Evolutionary conservation across 208 protist genomes (phyloP).

Genomic region (Acanthamoeba healyi): DNA sequence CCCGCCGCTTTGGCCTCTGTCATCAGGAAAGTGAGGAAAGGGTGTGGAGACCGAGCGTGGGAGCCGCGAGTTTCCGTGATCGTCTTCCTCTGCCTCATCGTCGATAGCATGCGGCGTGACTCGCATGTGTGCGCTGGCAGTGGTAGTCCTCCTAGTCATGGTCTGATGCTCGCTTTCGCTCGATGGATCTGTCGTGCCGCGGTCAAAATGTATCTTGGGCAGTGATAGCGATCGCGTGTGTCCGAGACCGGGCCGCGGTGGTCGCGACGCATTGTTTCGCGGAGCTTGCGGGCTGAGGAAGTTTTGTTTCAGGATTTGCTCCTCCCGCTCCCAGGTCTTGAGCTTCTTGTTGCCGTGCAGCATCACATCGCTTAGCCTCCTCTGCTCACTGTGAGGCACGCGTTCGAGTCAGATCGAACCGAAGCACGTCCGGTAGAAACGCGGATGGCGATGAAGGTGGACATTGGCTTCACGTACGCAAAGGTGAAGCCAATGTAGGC

Average conservation of each 20-base stretch:
- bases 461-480: neutral
- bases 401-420: too few relatives aligned
- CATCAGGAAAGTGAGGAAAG: neutral
- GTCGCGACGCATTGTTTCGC: neutral
- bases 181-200: too few relatives aligned
- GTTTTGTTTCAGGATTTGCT: neutral
- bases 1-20: neutral
- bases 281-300: neutral
- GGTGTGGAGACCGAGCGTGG: neutral
- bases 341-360: neutral
- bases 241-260: neutral
- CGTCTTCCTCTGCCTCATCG: neutral
- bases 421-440: too few relatives aligned
- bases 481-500: conserved; percentile 11
- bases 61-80: neutral
- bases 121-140: neutral
- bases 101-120: neutral
- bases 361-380: neutral
- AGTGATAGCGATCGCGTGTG: neutral
- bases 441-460: neutral
- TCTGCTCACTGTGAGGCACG: neutral
- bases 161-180: too few relatives aligned
- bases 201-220: neutral
- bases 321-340: neutral
- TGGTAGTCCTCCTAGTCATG: neutral